Evolutionary conservation across 176 grass and related monocot species (phyloP).

Genomic region (Saccharum officinarum): DNA sequence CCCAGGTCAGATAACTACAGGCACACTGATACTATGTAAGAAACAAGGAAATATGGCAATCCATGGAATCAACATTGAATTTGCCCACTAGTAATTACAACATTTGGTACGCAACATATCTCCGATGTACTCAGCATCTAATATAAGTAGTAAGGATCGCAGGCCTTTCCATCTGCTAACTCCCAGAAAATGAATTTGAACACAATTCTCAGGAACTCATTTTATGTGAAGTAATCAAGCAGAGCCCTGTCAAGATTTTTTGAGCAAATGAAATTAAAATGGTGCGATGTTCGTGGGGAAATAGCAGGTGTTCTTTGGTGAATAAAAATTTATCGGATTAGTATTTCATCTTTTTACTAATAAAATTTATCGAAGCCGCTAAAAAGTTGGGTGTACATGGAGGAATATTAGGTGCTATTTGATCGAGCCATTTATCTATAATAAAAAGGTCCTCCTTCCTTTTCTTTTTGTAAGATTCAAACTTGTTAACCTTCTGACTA

Average conservation of each 20-base stretch:
- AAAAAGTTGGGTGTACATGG: not conserved
- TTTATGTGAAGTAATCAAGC: not conserved
- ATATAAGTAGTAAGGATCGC: not conserved
- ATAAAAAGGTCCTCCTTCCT: not conserved
- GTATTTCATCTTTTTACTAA: not conserved
- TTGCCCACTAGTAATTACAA: slow-evolving; percentile 13
- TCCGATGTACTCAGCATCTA: not conserved
- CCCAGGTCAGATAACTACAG: slow-evolving; percentile 2
- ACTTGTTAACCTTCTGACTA: not conserved
- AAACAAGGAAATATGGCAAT: not conserved
- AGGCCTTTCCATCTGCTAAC: slow-evolving; percentile 8
- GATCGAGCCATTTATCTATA: not conserved
- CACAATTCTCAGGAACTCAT: slow-evolving; percentile 2
- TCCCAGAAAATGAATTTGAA: not conserved
- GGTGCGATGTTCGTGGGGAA: not conserved
- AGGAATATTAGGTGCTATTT: not conserved
- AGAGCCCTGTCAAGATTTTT: not conserved
- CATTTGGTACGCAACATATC: not conserved
- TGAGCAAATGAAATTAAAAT: slow-evolving; percentile 1
- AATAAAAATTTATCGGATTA: not conserved
- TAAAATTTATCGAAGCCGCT: not conserved
- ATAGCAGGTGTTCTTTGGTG: not conserved
- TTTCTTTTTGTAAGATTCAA: not conserved
- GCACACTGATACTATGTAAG: not conserved
- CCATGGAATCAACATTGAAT: not conserved